A percentile compares a stretch with the other conserved stretches of the same genome.
These are phyloP conservation scores for Scytalidium sp. DNA, from an alignment of 2,329 filamentous ascomycete species.

Conservation along the genomic window DNA sequence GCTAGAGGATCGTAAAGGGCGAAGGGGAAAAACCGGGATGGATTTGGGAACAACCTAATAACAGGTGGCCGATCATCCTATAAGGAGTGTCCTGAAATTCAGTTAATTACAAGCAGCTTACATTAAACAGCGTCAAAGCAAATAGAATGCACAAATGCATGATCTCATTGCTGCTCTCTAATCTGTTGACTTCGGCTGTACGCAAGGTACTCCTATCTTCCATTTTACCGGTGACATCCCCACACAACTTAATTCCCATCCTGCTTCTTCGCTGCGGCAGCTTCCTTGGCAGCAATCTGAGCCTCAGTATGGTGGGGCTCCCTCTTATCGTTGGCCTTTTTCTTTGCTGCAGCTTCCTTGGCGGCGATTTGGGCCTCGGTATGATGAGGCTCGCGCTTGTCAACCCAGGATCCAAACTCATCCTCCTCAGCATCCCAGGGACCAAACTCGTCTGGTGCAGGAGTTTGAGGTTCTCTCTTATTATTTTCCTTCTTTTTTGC, in stretches of 20 bases:
- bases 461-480: not conserved
- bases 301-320: conserved; percentile 17
- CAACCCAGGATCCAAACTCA: not conserved
- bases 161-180: too few relatives aligned
- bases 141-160: conserved; percentile 7
- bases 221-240: not conserved
- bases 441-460: not conserved
- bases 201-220: not conserved
- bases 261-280: conserved; percentile 5
- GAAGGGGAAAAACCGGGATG: too few relatives aligned
- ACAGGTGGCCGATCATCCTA: too few relatives aligned
- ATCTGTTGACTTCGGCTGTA: too few relatives aligned
- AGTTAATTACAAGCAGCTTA: too few relatives aligned
- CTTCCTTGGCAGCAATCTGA: conserved; percentile 19
- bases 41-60: too few relatives aligned
- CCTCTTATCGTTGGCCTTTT: conserved; percentile 5
- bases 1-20: too few relatives aligned
- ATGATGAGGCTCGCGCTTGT: conserved; percentile 9
- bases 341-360: not conserved
- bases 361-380: conserved; percentile 4
- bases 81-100: too few relatives aligned
- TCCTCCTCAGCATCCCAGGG: conserved; percentile 5
- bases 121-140: not conserved
- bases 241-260: too few relatives aligned
- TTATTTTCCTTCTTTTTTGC: not conserved